Base-by-base conservation (phyloP, 177 flowering plant genomes). In the Vitis hybrid region DNA sequence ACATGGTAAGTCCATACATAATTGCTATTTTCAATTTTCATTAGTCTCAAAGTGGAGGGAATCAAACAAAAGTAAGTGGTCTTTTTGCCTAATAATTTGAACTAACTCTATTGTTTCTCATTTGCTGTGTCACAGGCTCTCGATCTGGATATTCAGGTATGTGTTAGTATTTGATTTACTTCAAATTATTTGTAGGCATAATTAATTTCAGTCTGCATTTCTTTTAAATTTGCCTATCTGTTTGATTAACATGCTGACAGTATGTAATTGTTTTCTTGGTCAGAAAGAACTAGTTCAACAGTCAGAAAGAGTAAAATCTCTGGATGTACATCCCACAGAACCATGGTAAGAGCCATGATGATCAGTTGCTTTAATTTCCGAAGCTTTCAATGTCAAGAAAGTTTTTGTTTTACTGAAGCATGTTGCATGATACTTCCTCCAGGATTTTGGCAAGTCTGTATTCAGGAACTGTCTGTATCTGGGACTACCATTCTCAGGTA, bases 361-460 rank as follows among this genome's bases (percentile, higher is more conserved):
- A 62, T 30, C 26, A 23, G 26, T 30, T 32, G 11, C 13, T 34
- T 32, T 62, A 2, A 14, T 4, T 23, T 23, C 26, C 26, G 26
- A 30, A 64, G 17, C n/a, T 4, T 32, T 5, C 2, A 12, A 5
- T 34, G 45, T 34, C 26, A 23, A 23, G 26, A 34, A 34, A 34
- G 45, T 30, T 9, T 21, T 62, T 11, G 4, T 1, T 62, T 34
- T 59, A 19, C 15, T 2, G 30, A 39, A 32, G n/a, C 18, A 34
- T 62, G 26, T 14, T 63, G 54, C n/a, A 5, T 48, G 15, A 10
- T 34, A 23, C 26, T 23, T 23, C 7, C 3, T 72, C 70, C 78
- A 88, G 92, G 92, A 83, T 86, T 74, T 82, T 88, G 48, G 85
- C 87, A 32, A 85, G 92, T 80, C 80, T 86, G 64, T 85, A 88